phyloP scores from a whole-genome alignment of 305 asterid genomes.

The Fraxinus greggii region DNA sequence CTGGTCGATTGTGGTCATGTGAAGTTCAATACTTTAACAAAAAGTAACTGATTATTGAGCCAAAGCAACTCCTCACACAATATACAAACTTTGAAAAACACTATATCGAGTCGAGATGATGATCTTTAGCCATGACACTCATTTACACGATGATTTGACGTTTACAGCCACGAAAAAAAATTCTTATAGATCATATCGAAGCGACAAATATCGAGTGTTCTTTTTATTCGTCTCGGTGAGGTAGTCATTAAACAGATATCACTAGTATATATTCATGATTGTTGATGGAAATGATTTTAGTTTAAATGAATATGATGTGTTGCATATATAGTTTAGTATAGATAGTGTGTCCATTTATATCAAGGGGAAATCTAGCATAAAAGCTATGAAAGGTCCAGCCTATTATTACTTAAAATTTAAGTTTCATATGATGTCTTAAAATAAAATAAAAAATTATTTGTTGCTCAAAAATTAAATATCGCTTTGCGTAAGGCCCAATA shows the following conservation, averaged over 20 bases:
- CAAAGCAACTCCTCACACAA: neutral
- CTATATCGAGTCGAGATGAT: neutral
- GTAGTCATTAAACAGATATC: neutral
- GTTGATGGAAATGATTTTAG: neutral
- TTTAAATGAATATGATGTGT: neutral
- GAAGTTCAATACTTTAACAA: too few relatives aligned
- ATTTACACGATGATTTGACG: neutral
- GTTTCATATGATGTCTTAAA: neutral
- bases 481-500: too few relatives aligned
- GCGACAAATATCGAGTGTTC: neutral
- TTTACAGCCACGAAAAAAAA: neutral
- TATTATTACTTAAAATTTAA: neutral
- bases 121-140: neutral
- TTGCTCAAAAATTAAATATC: neutral
- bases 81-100: neutral
- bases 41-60: neutral
- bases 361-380: neutral
- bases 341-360: neutral
- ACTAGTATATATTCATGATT: neutral
- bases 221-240: neutral
- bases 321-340: neutral
- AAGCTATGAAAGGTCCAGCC: neutral
- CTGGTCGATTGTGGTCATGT: neutral
- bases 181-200: neutral
- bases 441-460: too few relatives aligned